Percentiles rank a stretch among this genome's conserved stretches.
phyloP scores from a whole-genome alignment of 2,329 filamentous ascomycete species.

The Colletotrichum trifolii region DNA sequence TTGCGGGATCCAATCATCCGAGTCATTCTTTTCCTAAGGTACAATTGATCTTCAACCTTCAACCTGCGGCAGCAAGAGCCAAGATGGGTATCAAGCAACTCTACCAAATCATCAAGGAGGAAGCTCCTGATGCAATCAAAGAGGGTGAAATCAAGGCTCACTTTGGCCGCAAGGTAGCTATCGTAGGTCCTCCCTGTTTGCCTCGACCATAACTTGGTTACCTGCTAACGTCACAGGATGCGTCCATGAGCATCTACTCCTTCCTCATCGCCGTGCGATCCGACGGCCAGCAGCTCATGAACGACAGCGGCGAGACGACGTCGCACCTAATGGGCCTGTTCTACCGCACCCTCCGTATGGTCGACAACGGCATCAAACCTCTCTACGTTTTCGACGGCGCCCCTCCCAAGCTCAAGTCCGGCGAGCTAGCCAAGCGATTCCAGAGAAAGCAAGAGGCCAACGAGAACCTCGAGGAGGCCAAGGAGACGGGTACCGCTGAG shows the following conservation, averaged over 20 bases:
- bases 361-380: constrained; percentile 98
- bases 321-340: constrained; percentile 99
- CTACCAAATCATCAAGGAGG: constrained; percentile 85
- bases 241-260: constrained; percentile 99
- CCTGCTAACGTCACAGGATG: constrained; percentile 58
- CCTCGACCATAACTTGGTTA: background rate
- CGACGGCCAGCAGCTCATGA: constrained; percentile 95
- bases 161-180: constrained; percentile 97
- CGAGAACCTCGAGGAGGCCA: constrained; percentile 92
- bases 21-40: background rate
- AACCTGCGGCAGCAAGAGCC: constrained; percentile 5
- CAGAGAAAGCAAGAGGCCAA: constrained; percentile 93
- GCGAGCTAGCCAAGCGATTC: constrained; percentile 95
- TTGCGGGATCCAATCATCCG: background rate
- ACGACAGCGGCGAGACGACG: constrained; percentile 93
- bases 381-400: constrained; percentile 98
- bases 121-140: constrained; percentile 95
- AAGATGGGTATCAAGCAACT: constrained; percentile 78
- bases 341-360: constrained; percentile 97
- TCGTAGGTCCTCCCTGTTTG: constrained; percentile 68
- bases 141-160: constrained; percentile 99
- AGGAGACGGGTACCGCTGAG: constrained; percentile 94
- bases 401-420: constrained; percentile 96
- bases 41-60: constrained; percentile 1
- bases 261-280: constrained; percentile 98